These are phyloP conservation scores for Daucus carota DNA, from an alignment of 129 eudicot species.

Conservation along the genomic window DH1_v3.0 NC_030382.2:47538001-47538500, in stretches of 20 bases:
- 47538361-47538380: neutral
- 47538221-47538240: neutral
- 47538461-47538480: slow-evolving; percentile 28
- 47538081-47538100: too few relatives aligned
- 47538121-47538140: too few relatives aligned
- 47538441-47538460: slow-evolving; percentile 49
- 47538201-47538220: neutral
- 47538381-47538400: neutral
- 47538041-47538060: too few relatives aligned
- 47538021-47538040: too few relatives aligned
- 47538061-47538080: neutral
- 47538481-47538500: slow-evolving; percentile 48
- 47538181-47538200: neutral
- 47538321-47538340: neutral
- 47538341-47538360: neutral
- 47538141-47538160: neutral
- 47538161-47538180: neutral
- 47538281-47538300: neutral
- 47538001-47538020: too few relatives aligned
- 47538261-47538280: neutral
- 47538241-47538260: neutral
- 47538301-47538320: neutral
- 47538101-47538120: too few relatives aligned
- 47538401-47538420: neutral
- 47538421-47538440: slow-evolving; percentile 42